Evolutionary conservation across 805 yeast species (phyloP), one percentile per base, ranked within the genome.

Genomic region (Cyberlindnera bimundalis): DNA sequence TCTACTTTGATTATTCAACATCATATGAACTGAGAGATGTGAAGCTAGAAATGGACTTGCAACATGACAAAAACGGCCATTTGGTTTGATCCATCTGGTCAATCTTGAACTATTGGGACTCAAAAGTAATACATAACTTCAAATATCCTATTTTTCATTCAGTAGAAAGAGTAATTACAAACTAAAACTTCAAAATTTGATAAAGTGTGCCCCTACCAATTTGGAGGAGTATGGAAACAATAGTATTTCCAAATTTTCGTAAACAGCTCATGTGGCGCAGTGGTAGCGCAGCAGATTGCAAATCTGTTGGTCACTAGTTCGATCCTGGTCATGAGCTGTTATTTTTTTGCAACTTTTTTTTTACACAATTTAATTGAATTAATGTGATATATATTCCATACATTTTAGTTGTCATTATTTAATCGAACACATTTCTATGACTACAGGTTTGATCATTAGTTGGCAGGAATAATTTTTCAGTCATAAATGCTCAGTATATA

Each of bases 251-350:
- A 12, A 16, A 31, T 13, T 24, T 14, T 28, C 30, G 38, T 33
- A 34, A 38, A 13, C 23, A 23, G 39, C 39, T 24, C 33, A 24
- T 27, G 27, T 85, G 89, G 95, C 93, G 89, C 90, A 85, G 93
- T 81, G 93, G 95, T 84, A 85, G 91, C 90, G 95, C 93, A 84
- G 89, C 87, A 82, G 95, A 86, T 86, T 86, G 95, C 95, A 86
- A 85, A 84, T 86, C 95, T 84, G 85, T 81, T 84, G 95, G 96
- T 86, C 93, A 89, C 83, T 79, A 82, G 95, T 86, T 86, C 96
- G 81, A 86, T 64, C 79, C 96, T 82, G 95, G 37, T 18, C 17
- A 32, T 23, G n/a, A 32, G 37, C 30, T 39, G 20, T 24, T 32
- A 14, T 26, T 26, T 17, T 17, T 26, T 34, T 29, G 24, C 5